Conservation (phyloP, 192 early-diverging fungal genomes). For the Backusella mclennaniae region DNA sequence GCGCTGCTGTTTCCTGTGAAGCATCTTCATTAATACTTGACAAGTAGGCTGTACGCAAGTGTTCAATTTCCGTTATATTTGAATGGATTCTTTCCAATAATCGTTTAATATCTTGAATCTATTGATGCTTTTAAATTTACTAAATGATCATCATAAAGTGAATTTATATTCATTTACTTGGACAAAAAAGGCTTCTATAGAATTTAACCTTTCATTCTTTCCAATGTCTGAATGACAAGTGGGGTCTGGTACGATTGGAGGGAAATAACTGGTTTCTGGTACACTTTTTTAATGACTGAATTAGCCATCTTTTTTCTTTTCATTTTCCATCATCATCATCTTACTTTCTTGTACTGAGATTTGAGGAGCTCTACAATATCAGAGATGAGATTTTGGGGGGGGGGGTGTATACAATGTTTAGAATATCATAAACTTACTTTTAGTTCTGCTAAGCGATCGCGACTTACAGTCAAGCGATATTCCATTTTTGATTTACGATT, state of each 20-base stretch:
- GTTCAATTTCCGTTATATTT: slow-evolving; percentile 29
- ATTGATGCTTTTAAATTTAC: background rate
- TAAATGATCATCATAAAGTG: background rate
- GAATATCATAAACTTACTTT: background rate
- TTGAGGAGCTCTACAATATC: background rate
- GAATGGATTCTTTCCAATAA: slow-evolving; percentile 22
- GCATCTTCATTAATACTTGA: slow-evolving; percentile 29
- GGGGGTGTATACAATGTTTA: background rate
- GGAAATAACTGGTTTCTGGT: background rate
- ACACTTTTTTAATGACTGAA: background rate
- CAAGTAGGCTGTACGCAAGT: slow-evolving; percentile 23
- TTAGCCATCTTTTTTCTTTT: no score
- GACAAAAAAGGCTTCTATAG: background rate
- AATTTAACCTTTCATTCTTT: background rate
- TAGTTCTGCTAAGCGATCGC: slow-evolving; percentile 24
- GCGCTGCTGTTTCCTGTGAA: background rate
- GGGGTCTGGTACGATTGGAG: background rate
- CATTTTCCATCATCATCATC: background rate
- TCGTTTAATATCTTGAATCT: slow-evolving; percentile 29
- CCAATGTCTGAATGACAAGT: background rate
- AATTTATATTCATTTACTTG: background rate
- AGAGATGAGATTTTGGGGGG: background rate
- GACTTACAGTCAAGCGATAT: slow-evolving; percentile 17
- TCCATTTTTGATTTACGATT: background rate
- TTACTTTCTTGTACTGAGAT: background rate